These are phyloP conservation scores for Moricandia moricandioides DNA, from an alignment of 345 rosid species.

Conservation along the genomic window DNA sequence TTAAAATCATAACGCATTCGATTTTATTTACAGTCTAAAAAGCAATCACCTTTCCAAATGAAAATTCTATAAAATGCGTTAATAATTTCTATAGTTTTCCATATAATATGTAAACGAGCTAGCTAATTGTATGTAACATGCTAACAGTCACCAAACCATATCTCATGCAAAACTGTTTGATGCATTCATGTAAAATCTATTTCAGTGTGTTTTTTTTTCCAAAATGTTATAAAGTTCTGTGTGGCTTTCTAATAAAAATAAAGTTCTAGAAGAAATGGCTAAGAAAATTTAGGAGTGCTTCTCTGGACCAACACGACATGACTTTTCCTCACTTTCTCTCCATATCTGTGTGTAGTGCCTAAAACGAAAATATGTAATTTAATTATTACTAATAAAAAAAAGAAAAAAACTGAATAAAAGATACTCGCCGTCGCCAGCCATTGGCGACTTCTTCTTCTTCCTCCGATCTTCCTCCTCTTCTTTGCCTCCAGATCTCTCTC, in stretches of 20 bases:
- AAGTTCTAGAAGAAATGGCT: constrained; percentile 18
- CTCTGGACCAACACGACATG: constrained; percentile 37
- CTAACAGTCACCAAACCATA: not conserved
- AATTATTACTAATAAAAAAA: not conserved
- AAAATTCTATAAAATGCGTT: not conserved
- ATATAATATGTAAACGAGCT: not conserved
- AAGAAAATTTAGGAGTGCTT: constrained; percentile 15
- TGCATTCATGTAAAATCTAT: not conserved
- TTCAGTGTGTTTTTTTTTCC: not conserved
- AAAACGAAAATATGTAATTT: not conserved
- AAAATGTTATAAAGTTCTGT: too few relatives aligned
- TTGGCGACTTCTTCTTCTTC: constrained; percentile 31
- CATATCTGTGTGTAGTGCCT: constrained; percentile 7
- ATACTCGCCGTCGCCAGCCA: constrained; percentile 41
- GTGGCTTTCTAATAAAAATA: not conserved
- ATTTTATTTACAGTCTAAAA: not conserved
- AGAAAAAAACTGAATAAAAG: constrained; percentile 13
- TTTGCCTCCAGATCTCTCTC: constrained; percentile 26
- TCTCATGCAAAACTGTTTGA: not conserved
- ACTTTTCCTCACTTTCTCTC: constrained; percentile 28
- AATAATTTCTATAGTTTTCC: not conserved
- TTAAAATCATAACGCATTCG: not conserved
- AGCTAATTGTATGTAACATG: not conserved
- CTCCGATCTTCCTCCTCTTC: constrained; percentile 18
- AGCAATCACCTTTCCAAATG: not conserved